phyloP scores from a whole-genome alignment of 495 filamentous ascomycete species.

The Podospora bellae-mahoneyi region DNA sequence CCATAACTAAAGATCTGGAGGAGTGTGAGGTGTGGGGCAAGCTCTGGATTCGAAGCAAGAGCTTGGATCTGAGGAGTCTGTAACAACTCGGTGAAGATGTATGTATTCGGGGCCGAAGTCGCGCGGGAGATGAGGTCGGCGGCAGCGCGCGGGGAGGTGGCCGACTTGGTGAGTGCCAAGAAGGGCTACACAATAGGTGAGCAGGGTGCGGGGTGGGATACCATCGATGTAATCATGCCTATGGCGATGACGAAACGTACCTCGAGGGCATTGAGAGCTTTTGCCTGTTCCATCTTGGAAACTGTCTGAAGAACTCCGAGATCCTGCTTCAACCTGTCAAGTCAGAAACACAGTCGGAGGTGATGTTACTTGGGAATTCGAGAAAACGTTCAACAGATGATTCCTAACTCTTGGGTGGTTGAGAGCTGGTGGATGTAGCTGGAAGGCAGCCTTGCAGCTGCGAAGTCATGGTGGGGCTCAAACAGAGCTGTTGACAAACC shows the following conservation, averaged over 20 bases:
- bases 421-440: neutral
- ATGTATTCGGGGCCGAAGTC: conserved; percentile 82
- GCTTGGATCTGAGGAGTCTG: conserved; percentile 76
- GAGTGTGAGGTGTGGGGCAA: conserved; percentile 58
- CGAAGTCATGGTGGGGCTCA: conserved; percentile 7
- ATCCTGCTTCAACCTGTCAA: neutral
- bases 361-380: neutral
- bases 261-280: conserved; percentile 78
- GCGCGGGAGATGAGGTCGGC: conserved; percentile 84
- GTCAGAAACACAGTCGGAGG: neutral
- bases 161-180: conserved; percentile 80
- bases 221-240: neutral
- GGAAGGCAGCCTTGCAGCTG: conserved; percentile 18
- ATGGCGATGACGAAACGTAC: conserved; percentile 33
- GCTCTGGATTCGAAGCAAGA: conserved; percentile 51
- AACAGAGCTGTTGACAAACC: neutral
- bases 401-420: neutral
- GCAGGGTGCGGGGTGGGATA: conserved; percentile 9
- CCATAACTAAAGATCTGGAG: conserved; percentile 93
- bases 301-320: conserved; percentile 8
- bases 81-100: conserved; percentile 91
- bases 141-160: conserved; percentile 75
- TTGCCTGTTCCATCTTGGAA: conserved; percentile 72
- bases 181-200: conserved; percentile 62
- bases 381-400: neutral